Evolutionary conservation across 345 rosid genomes (phyloP).

Genomic region (Dimocarpus longan): DNA sequence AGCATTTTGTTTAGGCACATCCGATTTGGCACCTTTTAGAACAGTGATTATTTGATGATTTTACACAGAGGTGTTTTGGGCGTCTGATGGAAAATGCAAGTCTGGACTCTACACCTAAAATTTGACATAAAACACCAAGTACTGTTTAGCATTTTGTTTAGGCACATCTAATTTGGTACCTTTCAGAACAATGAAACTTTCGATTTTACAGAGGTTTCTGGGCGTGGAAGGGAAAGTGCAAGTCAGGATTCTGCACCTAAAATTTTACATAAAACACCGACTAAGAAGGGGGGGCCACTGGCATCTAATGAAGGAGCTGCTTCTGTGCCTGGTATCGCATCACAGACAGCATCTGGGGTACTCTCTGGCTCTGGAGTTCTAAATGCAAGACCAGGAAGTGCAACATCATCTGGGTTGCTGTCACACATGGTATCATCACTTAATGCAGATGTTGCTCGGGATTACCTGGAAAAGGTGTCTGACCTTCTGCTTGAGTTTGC

Average conservation of each 20-base stretch:
- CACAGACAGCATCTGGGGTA: slow-evolving; percentile 93
- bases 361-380: slow-evolving; percentile 96
- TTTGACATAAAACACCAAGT: too few species aligned
- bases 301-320: slow-evolving; percentile 65
- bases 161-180: slow-evolving; percentile 9
- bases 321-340: slow-evolving; percentile 79
- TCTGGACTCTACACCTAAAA: too few species aligned
- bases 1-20: too few species aligned
- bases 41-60: too few species aligned
- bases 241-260: slow-evolving; percentile 63
- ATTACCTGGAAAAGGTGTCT: slow-evolving; percentile 95
- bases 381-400: slow-evolving; percentile 96
- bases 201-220: slow-evolving; percentile 74
- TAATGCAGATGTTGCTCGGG: slow-evolving; percentile 92
- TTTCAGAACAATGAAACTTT: slow-evolving; percentile 9
- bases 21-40: too few species aligned
- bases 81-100: too few species aligned
- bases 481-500: slow-evolving; percentile 98
- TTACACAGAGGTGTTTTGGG: too few species aligned
- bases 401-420: slow-evolving; percentile 92
- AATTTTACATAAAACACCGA: slow-evolving; percentile 55
- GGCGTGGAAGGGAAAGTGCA: slow-evolving; percentile 82
- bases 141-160: background rate
- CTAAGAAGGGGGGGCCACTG: slow-evolving; percentile 60
- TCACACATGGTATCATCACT: slow-evolving; percentile 87